phyloP scores from a whole-genome alignment of 202 grass and related monocot species.

The Alloteropsis angusta region DNA sequence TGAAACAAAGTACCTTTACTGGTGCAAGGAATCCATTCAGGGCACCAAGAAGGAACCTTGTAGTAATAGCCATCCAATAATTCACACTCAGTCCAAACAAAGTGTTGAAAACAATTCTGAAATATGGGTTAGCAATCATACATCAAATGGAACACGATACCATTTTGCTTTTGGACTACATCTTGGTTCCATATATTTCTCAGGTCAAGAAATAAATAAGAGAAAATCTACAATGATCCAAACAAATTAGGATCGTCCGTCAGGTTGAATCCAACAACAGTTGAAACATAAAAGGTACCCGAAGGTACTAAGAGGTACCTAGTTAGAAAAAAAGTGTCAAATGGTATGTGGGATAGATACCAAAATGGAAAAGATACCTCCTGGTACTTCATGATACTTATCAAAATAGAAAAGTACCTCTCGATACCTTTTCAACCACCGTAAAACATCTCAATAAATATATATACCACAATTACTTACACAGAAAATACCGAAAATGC shows the following conservation, averaged over 20 bases:
- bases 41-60: slow-evolving; percentile 72
- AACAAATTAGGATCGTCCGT: too few species aligned
- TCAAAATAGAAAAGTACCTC: too few species aligned
- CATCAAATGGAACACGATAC: background rate
- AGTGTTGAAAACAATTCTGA: slow-evolving; percentile 77
- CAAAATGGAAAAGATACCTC: too few species aligned
- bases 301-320: too few species aligned
- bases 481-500: slow-evolving; percentile 34
- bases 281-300: too few species aligned
- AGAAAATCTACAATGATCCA: too few species aligned
- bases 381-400: too few species aligned
- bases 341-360: too few species aligned
- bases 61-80: slow-evolving; percentile 80
- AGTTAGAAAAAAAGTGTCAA: too few species aligned
- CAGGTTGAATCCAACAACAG: too few species aligned
- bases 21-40: slow-evolving; percentile 75
- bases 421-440: too few species aligned
- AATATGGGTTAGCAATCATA: background rate
- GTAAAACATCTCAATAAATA: too few species aligned
- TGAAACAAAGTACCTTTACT: slow-evolving; percentile 33
- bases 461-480: slow-evolving; percentile 19
- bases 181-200: background rate
- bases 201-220: background rate
- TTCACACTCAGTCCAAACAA: slow-evolving; percentile 75
- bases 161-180: background rate